Evolutionary conservation across 1,284 basidiomycete genomes (phyloP).

Genomic region (Termitomyces sp.): DNA sequence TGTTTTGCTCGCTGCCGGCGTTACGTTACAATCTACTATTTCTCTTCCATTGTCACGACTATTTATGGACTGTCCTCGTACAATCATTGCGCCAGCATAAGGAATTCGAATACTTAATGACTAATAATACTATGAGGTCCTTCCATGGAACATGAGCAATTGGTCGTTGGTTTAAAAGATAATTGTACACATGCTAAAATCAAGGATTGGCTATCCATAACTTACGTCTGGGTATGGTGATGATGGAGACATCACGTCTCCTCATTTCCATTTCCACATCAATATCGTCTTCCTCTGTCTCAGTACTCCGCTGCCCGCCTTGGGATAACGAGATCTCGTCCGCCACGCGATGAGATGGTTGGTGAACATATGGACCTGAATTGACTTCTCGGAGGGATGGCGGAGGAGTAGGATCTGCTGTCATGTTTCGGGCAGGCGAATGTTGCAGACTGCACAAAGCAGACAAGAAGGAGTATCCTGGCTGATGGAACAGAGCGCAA

Average conservation of each 20-base stretch:
- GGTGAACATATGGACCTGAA: conserved; percentile 55
- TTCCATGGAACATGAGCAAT: not conserved
- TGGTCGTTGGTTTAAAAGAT: conserved; percentile 4
- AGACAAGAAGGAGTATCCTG: conserved; percentile 54
- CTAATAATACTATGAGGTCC: conserved; percentile 11
- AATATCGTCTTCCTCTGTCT: conserved; percentile 60
- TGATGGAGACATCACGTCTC: conserved; percentile 71
- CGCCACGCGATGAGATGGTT: conserved; percentile 51
- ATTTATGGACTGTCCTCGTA: conserved; percentile 2
- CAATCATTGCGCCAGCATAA: not conserved
- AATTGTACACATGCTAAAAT: conserved; percentile 21
- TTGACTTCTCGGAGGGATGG: conserved; percentile 44
- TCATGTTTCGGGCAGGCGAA: conserved; percentile 26
- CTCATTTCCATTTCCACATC: conserved; percentile 79
- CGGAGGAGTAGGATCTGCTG: conserved; percentile 26
- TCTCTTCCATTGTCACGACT: not conserved
- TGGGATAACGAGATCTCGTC: conserved; percentile 43
- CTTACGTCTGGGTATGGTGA: conserved; percentile 72
- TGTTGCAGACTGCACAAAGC: conserved; percentile 45
- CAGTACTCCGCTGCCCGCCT: conserved; percentile 37
- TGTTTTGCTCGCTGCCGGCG: not conserved
- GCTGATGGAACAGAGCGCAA: conserved; percentile 54
- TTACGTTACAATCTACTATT: not conserved
- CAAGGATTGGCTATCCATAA: conserved; percentile 68
- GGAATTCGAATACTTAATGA: conserved; percentile 10